These are phyloP conservation scores for Metschnikowia noctiluminum DNA, from an alignment of 805 yeast species.

Conservation along the genomic window DNA sequence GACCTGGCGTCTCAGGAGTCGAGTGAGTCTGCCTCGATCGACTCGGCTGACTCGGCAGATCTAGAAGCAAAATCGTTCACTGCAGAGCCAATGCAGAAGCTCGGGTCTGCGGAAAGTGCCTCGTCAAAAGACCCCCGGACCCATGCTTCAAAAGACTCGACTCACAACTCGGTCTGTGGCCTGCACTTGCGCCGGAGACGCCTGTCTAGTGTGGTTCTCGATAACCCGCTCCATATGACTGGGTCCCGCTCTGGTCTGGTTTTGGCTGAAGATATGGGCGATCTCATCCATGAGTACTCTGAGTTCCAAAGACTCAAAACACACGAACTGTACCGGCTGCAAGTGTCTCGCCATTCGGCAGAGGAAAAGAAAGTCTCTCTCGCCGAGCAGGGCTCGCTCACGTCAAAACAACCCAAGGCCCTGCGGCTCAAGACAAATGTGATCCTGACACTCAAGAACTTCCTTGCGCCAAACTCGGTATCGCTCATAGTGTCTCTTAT, in stretches of 20 bases:
- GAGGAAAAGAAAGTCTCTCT: not conserved
- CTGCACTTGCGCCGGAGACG: conserved; percentile 4
- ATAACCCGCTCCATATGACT: conserved; percentile 13
- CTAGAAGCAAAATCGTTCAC: conserved; percentile 8
- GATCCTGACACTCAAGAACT: conserved; percentile 40
- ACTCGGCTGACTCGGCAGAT: conserved; percentile 3
- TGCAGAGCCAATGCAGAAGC: not conserved
- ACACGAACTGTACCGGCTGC: conserved; percentile 13
- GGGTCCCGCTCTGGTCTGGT: conserved; percentile 23
- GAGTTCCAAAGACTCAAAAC: conserved; percentile 37
- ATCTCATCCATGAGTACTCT: conserved; percentile 45
- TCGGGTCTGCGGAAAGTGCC: not conserved
- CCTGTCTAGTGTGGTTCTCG: conserved; percentile 3
- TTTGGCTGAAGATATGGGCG: conserved; percentile 33
- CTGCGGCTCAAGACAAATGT: not conserved
- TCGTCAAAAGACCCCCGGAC: not conserved
- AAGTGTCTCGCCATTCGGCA: not conserved
- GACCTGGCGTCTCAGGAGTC: not conserved
- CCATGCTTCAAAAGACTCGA: not conserved
- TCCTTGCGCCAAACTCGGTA: conserved; percentile 67
- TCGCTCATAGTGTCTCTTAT: conserved; percentile 63
- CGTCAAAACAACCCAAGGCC: not conserved
- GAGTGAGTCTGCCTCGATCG: conserved; percentile 2
- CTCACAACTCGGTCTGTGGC: not conserved
- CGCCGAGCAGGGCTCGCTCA: not conserved